Base-by-base conservation (phyloP, 139 green algal species). In the Ostreobium quekettii region DNA sequence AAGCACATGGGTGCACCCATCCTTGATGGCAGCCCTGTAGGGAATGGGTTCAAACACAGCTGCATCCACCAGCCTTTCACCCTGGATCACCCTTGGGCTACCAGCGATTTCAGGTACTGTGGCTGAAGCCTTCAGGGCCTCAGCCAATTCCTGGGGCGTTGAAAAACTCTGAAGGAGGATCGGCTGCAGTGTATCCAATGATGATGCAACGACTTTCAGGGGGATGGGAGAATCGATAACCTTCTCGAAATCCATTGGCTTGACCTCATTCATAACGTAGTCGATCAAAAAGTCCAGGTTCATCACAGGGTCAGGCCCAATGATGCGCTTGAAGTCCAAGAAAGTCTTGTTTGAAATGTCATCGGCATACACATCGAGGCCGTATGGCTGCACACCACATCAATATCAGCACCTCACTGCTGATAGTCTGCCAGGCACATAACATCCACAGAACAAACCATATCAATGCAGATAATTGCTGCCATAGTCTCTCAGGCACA, bases 1-100 rank as follows among this genome's bases (percentile, higher is more conserved):
- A 31, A 96, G 71, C 60, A 94, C 73, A 59, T 94, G 87, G n/a
- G 78, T 91, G 80, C 88, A 95, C 42, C 88, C 88, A 76, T 96
- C 90, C 0, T 76, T 71, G 28, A 89, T 79, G 35, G 85, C 83
- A 1, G 69, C 67, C 3, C 65, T 73, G 49, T 84, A 60, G 0
- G 81, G 81, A 42, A 89, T 67, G 15, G 81, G 81, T 78, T 96
- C 87, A 70, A 96, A 93, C 22, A 96, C 85, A 2, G 88, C 88
- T 2, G 88, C 90, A 70, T 96, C 90, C 31, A 96, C 90, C 36
- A 93, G 78, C 7, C 74, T 61, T 24, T 87, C 76, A 58, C 85
- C 60, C 71, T 78, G 57, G 19, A 71, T 28, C 29, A 32, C 4
- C 26, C 37, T 33, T 2, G 80, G 80, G 26, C 56, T 47, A 36